Evolutionary conservation across 371 early-diverging fungal species (phyloP), one percentile per base, ranked within the genome.

Genomic region (Mucor circinelloides): DNA sequence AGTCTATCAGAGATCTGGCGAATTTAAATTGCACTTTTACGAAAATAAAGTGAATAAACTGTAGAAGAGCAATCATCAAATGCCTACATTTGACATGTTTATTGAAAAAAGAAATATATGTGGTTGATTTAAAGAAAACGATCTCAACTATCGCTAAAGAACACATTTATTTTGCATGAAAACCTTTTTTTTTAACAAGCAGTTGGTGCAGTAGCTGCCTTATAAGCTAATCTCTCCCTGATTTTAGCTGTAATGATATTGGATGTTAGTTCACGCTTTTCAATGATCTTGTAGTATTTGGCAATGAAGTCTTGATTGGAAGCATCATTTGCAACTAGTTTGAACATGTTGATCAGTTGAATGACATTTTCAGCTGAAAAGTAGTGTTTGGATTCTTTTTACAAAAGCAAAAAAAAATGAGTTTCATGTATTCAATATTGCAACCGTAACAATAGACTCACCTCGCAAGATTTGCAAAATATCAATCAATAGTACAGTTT

Each of bases 201-300:
- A 21, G 58, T 8, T 30, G 64, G 56, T 42, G 64, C 58, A 44
- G 58, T 64, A 17, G 63, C 44, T 6, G 66, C 66, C 34, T 58
- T 72, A 17, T 62, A 66, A 3, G 62, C 48, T 5, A 72, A 7
- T 44, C 42, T 56, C 48, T 72, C 73, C 50, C 73, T 56, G 42
- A 72, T 13, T 54, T 54, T 68, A 0, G 69, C 61, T 21, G 42
- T 42, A 6, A 66, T 52, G 12, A 58, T 31, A 1, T 46, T 23
- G 3, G 63, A 5, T 0, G 32, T 4, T 17, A 50, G 27, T 6
- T 63, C 52, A 9, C 23, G 42, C 5, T 64, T 48, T 32, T 52
- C 46, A 30, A 55, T 21, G 19, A 40, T 36, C 12, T 72, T 50
- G 25, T 72, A 72, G 54, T 72, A 72, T 27, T 54, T 60, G 6